Conservation (phyloP, 106 monocot genomes). For the Gastrodia elata region DNA sequence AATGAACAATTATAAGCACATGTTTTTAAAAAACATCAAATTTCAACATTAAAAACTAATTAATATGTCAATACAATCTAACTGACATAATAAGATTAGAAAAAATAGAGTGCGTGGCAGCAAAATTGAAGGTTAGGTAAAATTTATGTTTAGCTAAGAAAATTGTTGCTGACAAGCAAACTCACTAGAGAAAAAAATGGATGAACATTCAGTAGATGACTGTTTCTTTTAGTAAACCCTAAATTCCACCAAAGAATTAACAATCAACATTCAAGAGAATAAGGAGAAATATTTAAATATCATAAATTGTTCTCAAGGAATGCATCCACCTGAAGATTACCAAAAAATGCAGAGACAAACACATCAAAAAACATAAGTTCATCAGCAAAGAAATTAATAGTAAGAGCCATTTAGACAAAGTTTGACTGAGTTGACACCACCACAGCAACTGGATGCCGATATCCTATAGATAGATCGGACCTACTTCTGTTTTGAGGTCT, state of each 20-base stretch:
- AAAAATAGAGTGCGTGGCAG: background rate
- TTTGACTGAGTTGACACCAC: background rate
- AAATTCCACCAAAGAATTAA: background rate
- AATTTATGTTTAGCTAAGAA: background rate
- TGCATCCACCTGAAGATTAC: background rate
- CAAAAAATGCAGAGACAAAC: background rate
- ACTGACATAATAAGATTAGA: background rate
- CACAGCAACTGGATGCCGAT: background rate
- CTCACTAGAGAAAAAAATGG: background rate
- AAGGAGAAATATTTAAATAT: background rate
- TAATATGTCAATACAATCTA: background rate
- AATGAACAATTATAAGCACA: too few species aligned
- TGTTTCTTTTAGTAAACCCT: background rate
- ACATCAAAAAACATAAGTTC: background rate
- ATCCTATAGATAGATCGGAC: background rate
- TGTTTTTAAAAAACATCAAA: background rate
- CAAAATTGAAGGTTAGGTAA: background rate
- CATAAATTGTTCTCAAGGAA: background rate
- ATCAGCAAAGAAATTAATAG: too few species aligned
- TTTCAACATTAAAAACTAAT: background rate
- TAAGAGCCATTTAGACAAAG: background rate
- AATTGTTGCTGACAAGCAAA: background rate
- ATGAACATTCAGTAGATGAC: background rate
- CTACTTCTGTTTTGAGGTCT: conserved; percentile 57
- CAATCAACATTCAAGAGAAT: background rate